These are phyloP conservation scores for Mycosarcoma maydis DNA, from an alignment of 1,284 basidiomycete species.

Conservation along the genomic window DNA sequence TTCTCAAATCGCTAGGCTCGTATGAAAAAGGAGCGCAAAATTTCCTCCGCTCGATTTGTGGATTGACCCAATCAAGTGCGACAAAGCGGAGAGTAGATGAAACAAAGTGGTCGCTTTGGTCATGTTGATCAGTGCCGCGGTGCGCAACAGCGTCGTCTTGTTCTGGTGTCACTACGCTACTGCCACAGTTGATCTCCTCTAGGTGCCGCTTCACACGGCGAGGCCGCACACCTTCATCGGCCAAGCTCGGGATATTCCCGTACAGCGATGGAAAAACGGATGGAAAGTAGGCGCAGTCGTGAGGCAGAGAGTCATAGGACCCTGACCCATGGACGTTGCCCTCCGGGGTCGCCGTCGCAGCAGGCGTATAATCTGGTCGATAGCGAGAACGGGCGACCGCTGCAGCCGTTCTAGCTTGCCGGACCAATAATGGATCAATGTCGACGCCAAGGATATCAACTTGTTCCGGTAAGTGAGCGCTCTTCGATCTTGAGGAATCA, in stretches of 20 bases:
- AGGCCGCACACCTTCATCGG: neutral
- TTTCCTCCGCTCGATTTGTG: neutral
- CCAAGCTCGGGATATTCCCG: neutral
- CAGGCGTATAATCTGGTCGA: conserved; percentile 2
- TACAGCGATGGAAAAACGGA: conserved; percentile 29
- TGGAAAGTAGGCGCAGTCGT: conserved; percentile 22
- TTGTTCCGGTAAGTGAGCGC: neutral
- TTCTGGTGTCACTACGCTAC: too few relatives aligned
- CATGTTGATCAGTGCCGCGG: too few relatives aligned
- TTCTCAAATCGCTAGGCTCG: neutral
- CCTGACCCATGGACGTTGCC: neutral
- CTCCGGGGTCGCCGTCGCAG: neutral
- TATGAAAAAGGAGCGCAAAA: neutral
- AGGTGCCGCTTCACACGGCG: neutral
- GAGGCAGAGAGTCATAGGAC: conserved; percentile 1
- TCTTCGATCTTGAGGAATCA: too few relatives aligned
- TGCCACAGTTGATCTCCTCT: neutral
- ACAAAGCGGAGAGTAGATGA: conserved; percentile 12
- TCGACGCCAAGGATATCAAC: conserved; percentile 26
- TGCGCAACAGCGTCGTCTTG: too few relatives aligned
- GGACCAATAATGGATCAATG: conserved; percentile 30
- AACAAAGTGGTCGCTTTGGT: neutral
- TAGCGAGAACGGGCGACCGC: conserved; percentile 14
- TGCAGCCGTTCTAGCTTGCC: conserved; percentile 24
- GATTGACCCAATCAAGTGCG: conserved; percentile 24